These are phyloP conservation scores for Conringia planisiliqua DNA, from an alignment of 345 rosid genomes.

Conservation along the genomic window DNA sequence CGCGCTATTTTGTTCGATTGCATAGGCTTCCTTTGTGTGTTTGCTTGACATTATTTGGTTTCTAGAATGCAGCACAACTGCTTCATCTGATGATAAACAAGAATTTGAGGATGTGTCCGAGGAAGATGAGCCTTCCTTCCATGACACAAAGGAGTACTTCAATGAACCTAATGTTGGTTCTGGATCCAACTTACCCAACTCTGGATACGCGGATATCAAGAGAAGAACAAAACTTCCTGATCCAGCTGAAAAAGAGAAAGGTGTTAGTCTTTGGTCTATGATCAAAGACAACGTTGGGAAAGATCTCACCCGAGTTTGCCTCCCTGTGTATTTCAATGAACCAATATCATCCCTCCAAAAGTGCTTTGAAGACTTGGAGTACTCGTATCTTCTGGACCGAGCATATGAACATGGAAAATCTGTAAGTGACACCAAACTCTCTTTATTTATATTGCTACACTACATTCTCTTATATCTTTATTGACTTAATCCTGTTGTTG, in stretches of 20 bases:
- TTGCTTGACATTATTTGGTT: slow-evolving; percentile 34
- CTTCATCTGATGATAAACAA: slow-evolving; percentile 93
- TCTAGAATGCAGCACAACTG: slow-evolving; percentile 94
- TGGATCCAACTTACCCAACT: slow-evolving; percentile 35
- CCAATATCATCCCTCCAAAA: slow-evolving; percentile 98
- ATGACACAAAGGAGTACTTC: slow-evolving; percentile 71
- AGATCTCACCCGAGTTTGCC: slow-evolving; percentile 95
- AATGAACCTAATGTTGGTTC: slow-evolving; percentile 39
- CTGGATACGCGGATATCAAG: slow-evolving; percentile 44
- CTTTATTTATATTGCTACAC: background rate
- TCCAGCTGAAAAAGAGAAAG: slow-evolving; percentile 95
- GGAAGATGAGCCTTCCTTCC: slow-evolving; percentile 72
- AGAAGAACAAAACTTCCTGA: slow-evolving; percentile 85
- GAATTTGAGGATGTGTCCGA: slow-evolving; percentile 86
- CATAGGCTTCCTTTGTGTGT: slow-evolving; percentile 6
- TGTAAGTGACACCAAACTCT: slow-evolving; percentile 43
- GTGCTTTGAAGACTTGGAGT: slow-evolving; percentile 94
- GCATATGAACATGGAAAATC: slow-evolving; percentile 81
- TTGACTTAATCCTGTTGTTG: slow-evolving; percentile 15
- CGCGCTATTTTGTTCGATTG: background rate
- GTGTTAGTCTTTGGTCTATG: slow-evolving; percentile 98
- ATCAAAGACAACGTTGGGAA: slow-evolving; percentile 98
- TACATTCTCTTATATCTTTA: slow-evolving; percentile 8
- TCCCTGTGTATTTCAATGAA: slow-evolving; percentile 95
- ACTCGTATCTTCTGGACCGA: slow-evolving; percentile 82